Base-by-base conservation (phyloP, 768 basidiomycete genomes). In the Clitopilus passeckerianus region DNA sequence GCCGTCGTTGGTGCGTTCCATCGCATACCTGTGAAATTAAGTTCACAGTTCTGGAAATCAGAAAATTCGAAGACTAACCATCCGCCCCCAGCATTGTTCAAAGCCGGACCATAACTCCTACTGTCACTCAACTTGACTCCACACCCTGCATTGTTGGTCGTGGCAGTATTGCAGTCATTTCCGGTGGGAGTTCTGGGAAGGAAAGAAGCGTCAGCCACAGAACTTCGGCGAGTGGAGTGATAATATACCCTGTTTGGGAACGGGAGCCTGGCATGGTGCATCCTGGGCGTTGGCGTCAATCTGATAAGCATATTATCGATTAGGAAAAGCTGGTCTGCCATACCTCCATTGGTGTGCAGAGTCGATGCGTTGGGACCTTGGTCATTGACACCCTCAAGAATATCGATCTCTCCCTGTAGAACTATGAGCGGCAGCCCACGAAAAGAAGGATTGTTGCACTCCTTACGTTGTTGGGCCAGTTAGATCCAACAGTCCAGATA, bases 21-120 rank as follows among this genome's bases (percentile, higher is more conserved):
- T 74, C 0, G 86, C 87, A 68, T 78, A 87, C 81, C 83, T 87
- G 20, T 62, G 20, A 18, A 41, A 12, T 41, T 41, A 23, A 22
- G 18, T 12, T 18, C 12, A 2, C 22, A 9, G 46, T 18, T 50
- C 10, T 18, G 46, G 46, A 16, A 22, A n/a, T 18, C 16, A 50
- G 18, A 5, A 41, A 5, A 41, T 15, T 41, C 18, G 5, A 53
- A 24, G 15, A 66, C 76, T 37, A 68, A 86, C 83, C 82, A 87
- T 61, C 86, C 86, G 20, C 86, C 87, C 6, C 86, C 86, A 41
- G 76, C 75, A 41, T 56, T 60, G 66, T 89, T 88, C 71, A 89
- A 84, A 1, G 66, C 66, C 2, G 85, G 79, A 0, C 86, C 87
- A 64, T 78, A 87, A 65, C 79, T 85, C 61, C 76, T 70, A 0